Conservation (phyloP, 192 early-diverging fungal genomes). For the Oehlia diaphana region DNA sequence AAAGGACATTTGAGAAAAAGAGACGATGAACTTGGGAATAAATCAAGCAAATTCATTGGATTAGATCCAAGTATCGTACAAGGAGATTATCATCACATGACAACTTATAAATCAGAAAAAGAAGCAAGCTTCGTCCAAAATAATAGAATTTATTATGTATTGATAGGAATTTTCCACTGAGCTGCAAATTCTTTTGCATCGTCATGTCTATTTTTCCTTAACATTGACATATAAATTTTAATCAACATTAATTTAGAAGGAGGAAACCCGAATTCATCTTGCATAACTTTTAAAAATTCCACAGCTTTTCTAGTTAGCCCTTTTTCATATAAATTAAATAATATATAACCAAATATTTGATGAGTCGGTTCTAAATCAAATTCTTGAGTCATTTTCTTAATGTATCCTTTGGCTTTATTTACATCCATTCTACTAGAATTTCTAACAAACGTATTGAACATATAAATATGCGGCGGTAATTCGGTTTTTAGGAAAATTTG, state of each 20-base stretch:
- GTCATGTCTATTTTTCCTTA: slow-evolving; percentile 6
- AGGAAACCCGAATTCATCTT: background rate
- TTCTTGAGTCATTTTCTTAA: background rate
- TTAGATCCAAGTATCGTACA: background rate
- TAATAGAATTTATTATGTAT: too few relatives aligned
- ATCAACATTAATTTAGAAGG: background rate
- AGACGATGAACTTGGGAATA: too few relatives aligned
- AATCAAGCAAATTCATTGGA: background rate
- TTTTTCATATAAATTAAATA: slow-evolving; percentile 3
- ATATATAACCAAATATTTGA: background rate
- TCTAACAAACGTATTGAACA: slow-evolving; percentile 4
- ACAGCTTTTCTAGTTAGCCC: background rate
- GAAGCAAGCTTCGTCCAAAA: too few relatives aligned
- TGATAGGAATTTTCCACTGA: background rate
- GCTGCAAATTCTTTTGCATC: background rate
- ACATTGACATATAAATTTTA: slow-evolving; percentile 1
- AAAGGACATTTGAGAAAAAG: background rate
- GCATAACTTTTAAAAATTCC: background rate
- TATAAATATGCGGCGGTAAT: background rate
- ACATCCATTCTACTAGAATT: background rate
- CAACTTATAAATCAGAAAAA: background rate
- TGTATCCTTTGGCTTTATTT: background rate
- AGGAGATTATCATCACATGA: background rate
- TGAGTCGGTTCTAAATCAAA: background rate
- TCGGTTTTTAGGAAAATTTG: background rate